Evolutionary conservation across 2,329 filamentous ascomycete species (phyloP), one percentile per base, ranked within the genome.

Genomic region (Cercospora sp.): DNA sequence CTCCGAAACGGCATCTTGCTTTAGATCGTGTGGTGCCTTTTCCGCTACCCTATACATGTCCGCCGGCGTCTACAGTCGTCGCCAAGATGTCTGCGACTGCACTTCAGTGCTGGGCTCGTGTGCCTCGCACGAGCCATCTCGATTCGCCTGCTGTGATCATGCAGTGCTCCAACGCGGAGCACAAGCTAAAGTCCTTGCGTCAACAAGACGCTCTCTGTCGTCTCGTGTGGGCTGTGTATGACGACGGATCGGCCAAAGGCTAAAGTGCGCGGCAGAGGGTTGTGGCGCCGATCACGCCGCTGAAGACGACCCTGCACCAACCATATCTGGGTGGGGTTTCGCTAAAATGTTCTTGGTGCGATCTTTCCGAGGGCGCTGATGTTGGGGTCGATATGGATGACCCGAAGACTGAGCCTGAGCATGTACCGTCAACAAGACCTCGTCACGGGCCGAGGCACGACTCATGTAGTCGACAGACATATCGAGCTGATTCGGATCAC

Each of bases 231-330:
- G 20, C 28, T 53, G 10, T 59, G 55, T 10, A 68, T 68, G 67
- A 69, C 67, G 67, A 66, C 39, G 33, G 45, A 58, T 60, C 45
- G 64, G 30, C 58, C 48, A 48, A 39, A 31, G 55, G 48, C 65
- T 33, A 59, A 36, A 10, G 30, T 30, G 31, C 31, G 55, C 55
- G 13, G 64, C 57, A 61, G 26, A 61, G 48, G 39, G 64, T 53
- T 62, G 64, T 61, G 48, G 58, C 59, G 64, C 51, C 64, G 64
- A 66, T 63, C 64, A 42, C 28, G 28, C 55, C 55, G 55, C 55
- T 36, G 28, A 6, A 45, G 31, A 33, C 13, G 30, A 58, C 26
- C 51, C 33, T 42, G 63, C 30, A 30, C 31, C 63, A 36, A 60
- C 33, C 53, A 48, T 3, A 23, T 28, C 33, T 23, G 51, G 63